Evolutionary conservation across 2,329 filamentous ascomycete species (phyloP).

Genomic region (Emydomyces testavorans): DNA sequence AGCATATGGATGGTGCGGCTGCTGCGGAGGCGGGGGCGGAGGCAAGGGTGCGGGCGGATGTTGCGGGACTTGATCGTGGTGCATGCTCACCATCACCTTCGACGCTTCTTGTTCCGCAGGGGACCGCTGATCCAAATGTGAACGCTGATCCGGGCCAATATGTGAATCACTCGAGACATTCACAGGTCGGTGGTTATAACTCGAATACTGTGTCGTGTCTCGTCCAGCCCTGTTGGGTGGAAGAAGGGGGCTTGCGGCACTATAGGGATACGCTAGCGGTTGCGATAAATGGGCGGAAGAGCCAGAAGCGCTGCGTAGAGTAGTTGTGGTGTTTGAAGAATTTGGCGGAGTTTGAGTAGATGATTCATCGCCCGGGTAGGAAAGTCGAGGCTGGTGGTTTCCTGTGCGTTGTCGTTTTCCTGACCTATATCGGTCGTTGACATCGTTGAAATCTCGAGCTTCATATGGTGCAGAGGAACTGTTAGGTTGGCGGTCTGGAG

Average conservation of each 20-base stretch:
- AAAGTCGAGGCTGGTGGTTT: not conserved
- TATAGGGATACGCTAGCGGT: constrained; percentile 1
- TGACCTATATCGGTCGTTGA: constrained; percentile 12
- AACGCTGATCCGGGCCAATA: not conserved
- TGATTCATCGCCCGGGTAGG: constrained; percentile 7
- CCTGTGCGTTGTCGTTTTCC: constrained; percentile 14
- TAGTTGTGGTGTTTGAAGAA: constrained; percentile 6
- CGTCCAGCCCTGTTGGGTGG: not conserved
- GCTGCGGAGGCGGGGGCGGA: not conserved
- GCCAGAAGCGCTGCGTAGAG: not conserved
- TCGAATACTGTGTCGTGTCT: not conserved
- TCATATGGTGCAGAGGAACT: constrained; percentile 11
- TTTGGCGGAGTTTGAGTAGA: constrained; percentile 4
- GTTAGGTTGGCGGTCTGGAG: constrained; percentile 1
- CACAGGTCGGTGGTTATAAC: not conserved
- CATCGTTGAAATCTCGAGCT: constrained; percentile 12
- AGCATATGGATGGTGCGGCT: constrained; percentile 1
- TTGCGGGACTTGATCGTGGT: constrained; percentile 3
- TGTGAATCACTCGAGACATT: not conserved
- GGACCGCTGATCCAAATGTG: constrained; percentile 1
- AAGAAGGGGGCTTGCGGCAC: constrained; percentile 4
- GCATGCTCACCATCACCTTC: constrained; percentile 6
- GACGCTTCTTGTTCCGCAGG: constrained; percentile 7
- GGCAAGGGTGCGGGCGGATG: not conserved
- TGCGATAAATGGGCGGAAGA: not conserved